Conservation (phyloP, 805 yeast species). For the Diddensiella santjacobensis region DNA sequence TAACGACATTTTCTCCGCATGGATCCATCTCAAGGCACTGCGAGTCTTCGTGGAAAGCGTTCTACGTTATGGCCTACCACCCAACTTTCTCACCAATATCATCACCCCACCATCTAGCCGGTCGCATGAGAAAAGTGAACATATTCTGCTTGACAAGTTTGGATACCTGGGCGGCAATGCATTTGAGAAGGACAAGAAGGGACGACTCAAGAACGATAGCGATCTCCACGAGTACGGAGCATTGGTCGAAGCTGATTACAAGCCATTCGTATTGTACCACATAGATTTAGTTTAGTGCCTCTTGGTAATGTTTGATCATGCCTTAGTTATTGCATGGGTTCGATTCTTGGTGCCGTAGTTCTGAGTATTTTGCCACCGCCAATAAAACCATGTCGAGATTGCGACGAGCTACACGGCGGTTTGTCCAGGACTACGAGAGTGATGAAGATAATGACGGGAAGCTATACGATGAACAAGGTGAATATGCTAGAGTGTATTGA, state of each 20-base stretch:
- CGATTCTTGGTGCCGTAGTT: too few species aligned
- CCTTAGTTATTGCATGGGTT: too few species aligned
- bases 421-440: constrained; percentile 12
- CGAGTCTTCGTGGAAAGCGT: constrained; percentile 91
- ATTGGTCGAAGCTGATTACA: constrained; percentile 90
- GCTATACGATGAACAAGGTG: constrained; percentile 22
- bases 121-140: constrained; percentile 54
- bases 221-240: constrained; percentile 84
- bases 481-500: background rate
- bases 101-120: constrained; percentile 44
- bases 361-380: too few species aligned
- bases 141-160: constrained; percentile 66
- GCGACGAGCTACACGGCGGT: constrained; percentile 19
- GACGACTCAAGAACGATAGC: constrained; percentile 58
- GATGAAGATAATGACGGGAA: constrained; percentile 14
- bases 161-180: constrained; percentile 93
- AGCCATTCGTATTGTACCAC: constrained; percentile 87
- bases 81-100: constrained; percentile 64
- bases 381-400: constrained; percentile 25
- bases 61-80: constrained; percentile 94
- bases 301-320: too few species aligned
- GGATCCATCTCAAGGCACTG: constrained; percentile 87
- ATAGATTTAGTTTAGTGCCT: constrained; percentile 35
- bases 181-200: constrained; percentile 61
- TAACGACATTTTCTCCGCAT: constrained; percentile 74